Base-by-base conservation (phyloP, 176 grass and related monocot genomes). In the Triticum monococcum region DNA sequence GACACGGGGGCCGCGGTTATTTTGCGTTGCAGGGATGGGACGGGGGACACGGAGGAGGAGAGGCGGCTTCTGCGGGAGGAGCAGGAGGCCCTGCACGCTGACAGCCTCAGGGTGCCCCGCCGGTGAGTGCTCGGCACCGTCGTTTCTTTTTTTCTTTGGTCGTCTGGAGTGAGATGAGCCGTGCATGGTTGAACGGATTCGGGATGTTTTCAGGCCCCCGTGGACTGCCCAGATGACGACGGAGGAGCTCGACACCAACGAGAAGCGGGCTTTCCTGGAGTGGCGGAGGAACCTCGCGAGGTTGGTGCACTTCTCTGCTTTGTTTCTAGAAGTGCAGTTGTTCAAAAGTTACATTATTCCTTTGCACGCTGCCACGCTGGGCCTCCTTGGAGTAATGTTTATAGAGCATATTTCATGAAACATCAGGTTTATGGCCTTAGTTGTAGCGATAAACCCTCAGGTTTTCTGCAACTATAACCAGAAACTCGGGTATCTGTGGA, bases 211-310 rank as follows among this genome's bases (percentile, higher is more conserved):
- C 75, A 95, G 91, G 24, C 94, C 94, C 28, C 80, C 87, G 48
- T 95, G 94, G 94, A 93, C 50, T 87, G 40, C 86, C 79, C 81
- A 66, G 75, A 95, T 95, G 94, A 91, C 91, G 17, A 87, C 92
- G 23, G 94, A 91, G 35, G 84, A 95, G 64, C 91, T 95, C 60
- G 89, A 95, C 72, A 68, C 84, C 25, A 95, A 93, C 75, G 94
- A 95, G 83, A 92, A 77, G 38, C 80, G 83, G 64, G 84, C 93
- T 11, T 95, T 95, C 89, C 68, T 95, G 80, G 93, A 89, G 72
- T 95, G 93, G 93, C 80, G 91, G 14, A 88, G 91, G 86, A 93
- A 80, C 80, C 89, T 95, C 9, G 94, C 87, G 2, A 92, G 94
- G 94, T 95, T 31, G 30, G 54, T 65, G 43, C 24, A 82, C n/a